These are phyloP conservation scores for Cucurbita argyrosperma DNA, from an alignment of 306 rosid genomes.

Conservation along the genomic window DNA sequence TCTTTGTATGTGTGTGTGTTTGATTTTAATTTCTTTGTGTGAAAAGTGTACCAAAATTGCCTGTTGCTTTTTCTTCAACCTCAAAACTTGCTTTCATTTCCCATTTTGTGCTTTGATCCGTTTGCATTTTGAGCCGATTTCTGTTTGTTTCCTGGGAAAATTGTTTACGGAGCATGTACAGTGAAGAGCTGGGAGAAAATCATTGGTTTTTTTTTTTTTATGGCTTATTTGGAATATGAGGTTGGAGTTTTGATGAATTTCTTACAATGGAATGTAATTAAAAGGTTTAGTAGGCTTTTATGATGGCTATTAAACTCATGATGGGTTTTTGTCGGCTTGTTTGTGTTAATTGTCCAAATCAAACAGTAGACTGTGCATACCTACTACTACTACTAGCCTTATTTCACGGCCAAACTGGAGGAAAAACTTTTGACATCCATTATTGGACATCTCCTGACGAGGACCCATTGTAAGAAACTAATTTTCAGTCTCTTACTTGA, in stretches of 20 bases:
- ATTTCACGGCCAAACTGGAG: slow-evolving; percentile 62
- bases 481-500: background rate
- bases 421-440: slow-evolving; percentile 2
- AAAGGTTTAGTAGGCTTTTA: background rate
- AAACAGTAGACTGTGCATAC: slow-evolving; percentile 3
- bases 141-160: slow-evolving; percentile 23
- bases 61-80: slow-evolving; percentile 5
- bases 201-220: background rate
- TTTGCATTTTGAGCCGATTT: slow-evolving; percentile 21
- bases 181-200: background rate
- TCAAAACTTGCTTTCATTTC: slow-evolving; percentile 19
- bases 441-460: background rate
- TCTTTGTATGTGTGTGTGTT: no score
- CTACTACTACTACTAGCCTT: slow-evolving; percentile 14
- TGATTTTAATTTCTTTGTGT: background rate
- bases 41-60: background rate
- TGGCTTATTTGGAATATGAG: background rate
- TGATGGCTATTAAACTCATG: background rate
- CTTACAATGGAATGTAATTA: background rate
- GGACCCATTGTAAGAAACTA: background rate
- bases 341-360: slow-evolving; percentile 14
- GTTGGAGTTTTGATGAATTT: background rate
- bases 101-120: slow-evolving; percentile 4
- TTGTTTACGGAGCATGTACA: background rate
- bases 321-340: background rate